These are phyloP conservation scores for Komagataella pastoris DNA, from an alignment of 805 yeast genomes.

Conservation along the genomic window DNA sequence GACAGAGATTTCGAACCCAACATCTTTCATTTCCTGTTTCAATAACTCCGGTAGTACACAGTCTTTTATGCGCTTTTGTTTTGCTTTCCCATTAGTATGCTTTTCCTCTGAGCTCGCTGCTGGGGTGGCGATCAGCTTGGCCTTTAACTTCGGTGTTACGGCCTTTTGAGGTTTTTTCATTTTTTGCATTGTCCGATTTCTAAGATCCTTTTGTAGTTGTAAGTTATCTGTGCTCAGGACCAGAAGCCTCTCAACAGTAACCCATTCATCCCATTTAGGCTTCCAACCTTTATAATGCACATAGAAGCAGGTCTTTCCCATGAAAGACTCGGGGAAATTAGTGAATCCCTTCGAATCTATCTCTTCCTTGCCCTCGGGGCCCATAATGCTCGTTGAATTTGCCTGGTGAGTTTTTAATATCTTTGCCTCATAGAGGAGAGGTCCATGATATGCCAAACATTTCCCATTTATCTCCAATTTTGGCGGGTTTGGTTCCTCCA, in stretches of 20 bases:
- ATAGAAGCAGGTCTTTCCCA: constrained; percentile 31
- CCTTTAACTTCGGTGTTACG: constrained; percentile 1
- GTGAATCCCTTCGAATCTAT: constrained; percentile 9
- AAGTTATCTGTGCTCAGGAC: constrained; percentile 59
- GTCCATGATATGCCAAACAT: constrained; percentile 83
- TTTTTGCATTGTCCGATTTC: constrained; percentile 23
- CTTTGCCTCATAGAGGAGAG: constrained; percentile 80
- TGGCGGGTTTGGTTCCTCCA: constrained; percentile 1
- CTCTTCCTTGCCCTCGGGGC: constrained; percentile 4
- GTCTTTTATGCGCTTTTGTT: constrained; percentile 11
- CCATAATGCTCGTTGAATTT: constrained; percentile 8
- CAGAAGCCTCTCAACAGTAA: constrained; percentile 51
- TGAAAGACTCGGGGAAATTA: constrained; percentile 14
- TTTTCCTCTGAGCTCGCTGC: background rate
- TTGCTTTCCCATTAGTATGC: background rate
- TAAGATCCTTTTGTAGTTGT: constrained; percentile 45
- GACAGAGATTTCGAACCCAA: constrained; percentile 31
- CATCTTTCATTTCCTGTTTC: constrained; percentile 12
- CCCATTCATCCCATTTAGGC: constrained; percentile 96
- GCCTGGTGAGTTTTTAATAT: constrained; percentile 53
- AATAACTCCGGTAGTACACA: constrained; percentile 9
- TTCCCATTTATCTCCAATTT: constrained; percentile 9
- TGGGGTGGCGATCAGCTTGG: background rate
- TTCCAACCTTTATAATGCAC: constrained; percentile 97
- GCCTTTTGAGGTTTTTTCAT: constrained; percentile 10